These are phyloP conservation scores for Aphanomyces invadans DNA, from an alignment of 352 stramenopile species.

Conservation along the genomic window DNA sequence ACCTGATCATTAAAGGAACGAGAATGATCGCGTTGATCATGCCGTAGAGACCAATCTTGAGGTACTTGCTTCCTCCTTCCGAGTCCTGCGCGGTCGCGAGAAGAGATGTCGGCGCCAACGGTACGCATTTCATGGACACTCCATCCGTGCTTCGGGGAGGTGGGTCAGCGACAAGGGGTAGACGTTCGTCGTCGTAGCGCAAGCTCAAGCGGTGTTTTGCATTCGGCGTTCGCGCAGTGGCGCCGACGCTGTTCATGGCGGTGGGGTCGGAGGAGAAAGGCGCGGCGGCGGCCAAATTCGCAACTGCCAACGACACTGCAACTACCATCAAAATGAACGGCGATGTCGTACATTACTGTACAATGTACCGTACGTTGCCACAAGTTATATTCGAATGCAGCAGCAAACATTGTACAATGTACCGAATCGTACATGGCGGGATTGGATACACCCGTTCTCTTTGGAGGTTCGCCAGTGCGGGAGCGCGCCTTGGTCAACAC, in stretches of 20 bases:
- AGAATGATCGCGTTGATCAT: constrained; percentile 92
- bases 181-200: constrained; percentile 16
- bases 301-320: neutral
- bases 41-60: constrained; percentile 64
- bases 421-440: no score
- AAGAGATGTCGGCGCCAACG: neutral
- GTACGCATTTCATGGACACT: neutral
- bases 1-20: constrained; percentile 78
- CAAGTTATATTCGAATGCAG: neutral
- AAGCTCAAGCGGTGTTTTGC: constrained; percentile 11
- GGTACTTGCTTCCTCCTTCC: constrained; percentile 23
- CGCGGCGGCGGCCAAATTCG: neutral
- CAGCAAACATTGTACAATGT: neutral
- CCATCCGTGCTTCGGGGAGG: neutral
- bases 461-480: no score
- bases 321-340: neutral
- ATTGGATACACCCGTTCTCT: no score
- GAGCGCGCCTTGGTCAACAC: no score
- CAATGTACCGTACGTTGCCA: neutral
- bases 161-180: neutral
- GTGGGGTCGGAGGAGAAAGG: no score
- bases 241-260: constrained; percentile 78
- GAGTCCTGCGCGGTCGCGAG: neutral
- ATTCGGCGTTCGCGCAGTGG: constrained; percentile 57
- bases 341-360: neutral